Percentiles rank a stretch among this genome's conserved stretches.
These are phyloP conservation scores for Coniochaeta sp. DNA, from an alignment of 2,329 filamentous ascomycete species.

Conservation along the genomic window DNA sequence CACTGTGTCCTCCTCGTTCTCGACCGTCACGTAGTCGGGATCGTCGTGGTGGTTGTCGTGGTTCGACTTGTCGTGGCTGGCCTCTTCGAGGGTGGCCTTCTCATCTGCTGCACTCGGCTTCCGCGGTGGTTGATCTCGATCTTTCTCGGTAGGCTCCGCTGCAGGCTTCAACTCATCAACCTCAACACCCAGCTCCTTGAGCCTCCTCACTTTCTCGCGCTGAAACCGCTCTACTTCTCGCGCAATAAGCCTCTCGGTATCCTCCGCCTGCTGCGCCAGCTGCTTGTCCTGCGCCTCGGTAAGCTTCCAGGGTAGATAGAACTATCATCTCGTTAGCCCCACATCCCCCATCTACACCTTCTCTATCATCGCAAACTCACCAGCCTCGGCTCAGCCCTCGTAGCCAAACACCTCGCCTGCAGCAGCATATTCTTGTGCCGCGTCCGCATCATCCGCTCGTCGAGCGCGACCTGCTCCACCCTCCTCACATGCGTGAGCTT, in stretches of 20 bases:
- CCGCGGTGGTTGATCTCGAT: too few relatives aligned
- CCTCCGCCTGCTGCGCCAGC: constrained; percentile 60
- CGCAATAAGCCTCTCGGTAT: constrained; percentile 56
- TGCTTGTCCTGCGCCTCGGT: constrained; percentile 62
- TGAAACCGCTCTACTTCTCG: constrained; percentile 60
- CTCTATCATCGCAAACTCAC: constrained; percentile 44
- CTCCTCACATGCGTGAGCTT: constrained; percentile 54
- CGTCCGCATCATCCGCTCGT: constrained; percentile 68
- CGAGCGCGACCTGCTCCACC: constrained; percentile 66
- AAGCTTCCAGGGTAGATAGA: constrained; percentile 79
- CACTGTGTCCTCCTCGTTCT: constrained; percentile 83
- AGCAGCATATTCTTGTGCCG: constrained; percentile 67
- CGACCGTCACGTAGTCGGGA: constrained; percentile 72
- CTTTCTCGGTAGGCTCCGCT: constrained; percentile 32
- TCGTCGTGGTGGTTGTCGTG: constrained; percentile 50
- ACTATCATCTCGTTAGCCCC: constrained; percentile 50
- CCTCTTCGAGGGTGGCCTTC: constrained; percentile 14
- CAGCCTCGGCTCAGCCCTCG: constrained; percentile 63
- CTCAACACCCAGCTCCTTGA: constrained; percentile 29
- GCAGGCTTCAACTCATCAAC: constrained; percentile 34
- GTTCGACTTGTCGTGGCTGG: constrained; percentile 13
- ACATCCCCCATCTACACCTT: too few relatives aligned
- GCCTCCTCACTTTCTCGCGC: constrained; percentile 33
- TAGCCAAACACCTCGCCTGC: constrained; percentile 66
- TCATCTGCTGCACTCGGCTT: too few relatives aligned